Evolutionary conservation across 768 basidiomycete genomes (phyloP), one percentile per base, ranked within the genome.

Genomic region (Leccinum imitatum): DNA sequence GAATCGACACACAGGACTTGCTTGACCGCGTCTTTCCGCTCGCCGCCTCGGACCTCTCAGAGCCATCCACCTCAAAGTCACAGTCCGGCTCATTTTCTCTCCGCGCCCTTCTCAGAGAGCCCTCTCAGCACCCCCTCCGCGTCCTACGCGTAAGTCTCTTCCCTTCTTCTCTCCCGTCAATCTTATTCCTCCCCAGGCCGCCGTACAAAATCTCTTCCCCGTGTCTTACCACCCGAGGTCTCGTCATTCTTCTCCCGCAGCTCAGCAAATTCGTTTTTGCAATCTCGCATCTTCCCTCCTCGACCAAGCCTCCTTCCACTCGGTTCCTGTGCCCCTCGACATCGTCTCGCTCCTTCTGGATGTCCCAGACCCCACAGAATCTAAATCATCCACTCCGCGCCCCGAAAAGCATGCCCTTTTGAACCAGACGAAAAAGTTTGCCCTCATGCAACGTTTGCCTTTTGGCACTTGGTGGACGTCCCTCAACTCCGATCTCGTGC

Each of bases 391-490:
- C 7, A 47, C 47, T 0, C 50, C 64, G 21, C 59, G 53, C 25
- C 65, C 69, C 23, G 71, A 67, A 65, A 76, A 64, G 59, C 73
- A 50, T 62, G 74, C 61, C 64, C 75, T 61, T 53, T 25, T 55
- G 31, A 50, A 67, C 62, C 55, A 76, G 73, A 50, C 56, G n/a
- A 83, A 80, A 56, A 84, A 80, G 67, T 92, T 87, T 73, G 91
- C 92, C 3, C 83, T 94, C 50, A 80, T 93, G 64, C 91, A 94
- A 67, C 87, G 85, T 60, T 78, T 94, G 7, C 90, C 92, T 1
- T 81, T 79, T 2, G 90, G 86, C 41, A 87, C 88, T 59, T 91
- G 85, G 78, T 94, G 90, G 87, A 81, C 90, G 15, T 91, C 91
- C 27, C 80, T 87, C 56, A 82, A 79, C 67, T 79, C 84, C 21